Base-by-base conservation (phyloP, 148 eudicot genomes). In the Spergularia bocconei region DNA sequence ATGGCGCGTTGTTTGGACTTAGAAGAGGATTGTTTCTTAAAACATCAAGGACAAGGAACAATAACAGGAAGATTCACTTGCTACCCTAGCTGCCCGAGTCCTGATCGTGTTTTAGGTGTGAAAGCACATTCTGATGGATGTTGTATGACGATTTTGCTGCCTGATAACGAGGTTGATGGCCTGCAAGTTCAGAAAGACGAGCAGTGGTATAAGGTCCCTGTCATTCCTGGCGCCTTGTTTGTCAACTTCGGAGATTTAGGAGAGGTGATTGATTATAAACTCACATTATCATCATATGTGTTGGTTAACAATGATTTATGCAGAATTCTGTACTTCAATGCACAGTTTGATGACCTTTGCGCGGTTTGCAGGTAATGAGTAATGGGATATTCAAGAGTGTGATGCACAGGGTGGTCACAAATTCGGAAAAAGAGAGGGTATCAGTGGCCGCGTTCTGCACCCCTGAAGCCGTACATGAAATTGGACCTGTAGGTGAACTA, bases 91-190 rank as follows among this genome's bases (percentile, higher is more conserved):
- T 89, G 93, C 63, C 80, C 81, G 11, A 51, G 71, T 41, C 89
- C 89, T 4, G 89, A 89, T 6, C 69, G 5, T 3, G 84, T 83
- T 17, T 80, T 82, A 0, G 93, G 93, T 2, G n/a, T 86, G 33
- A 84, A 80, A 63, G 82, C 91, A 16, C 93, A 89, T 72, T 78
- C 89, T 0, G 91, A 89, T 81, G 89, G 88, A 20, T 19, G 71
- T 3, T 78, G 73, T 9, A 16, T 84, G 25, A 70, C 82, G 0
- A 19, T 78, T 50, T 72, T 81, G 5, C 69, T 84, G 44, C 83
- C 81, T 15, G 91, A 89, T 67, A 69, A 77, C 11, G 72, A 80
- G 63, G 91, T 87, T 0, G 84, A 83, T 66, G 93, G 89, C 47
- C 89, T 89, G 23, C 89, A 89, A 50, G 55, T 89, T 2, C 70